Base-by-base conservation (phyloP, 2,329 filamentous ascomycete species). In the Xylaria sp. region DNA sequence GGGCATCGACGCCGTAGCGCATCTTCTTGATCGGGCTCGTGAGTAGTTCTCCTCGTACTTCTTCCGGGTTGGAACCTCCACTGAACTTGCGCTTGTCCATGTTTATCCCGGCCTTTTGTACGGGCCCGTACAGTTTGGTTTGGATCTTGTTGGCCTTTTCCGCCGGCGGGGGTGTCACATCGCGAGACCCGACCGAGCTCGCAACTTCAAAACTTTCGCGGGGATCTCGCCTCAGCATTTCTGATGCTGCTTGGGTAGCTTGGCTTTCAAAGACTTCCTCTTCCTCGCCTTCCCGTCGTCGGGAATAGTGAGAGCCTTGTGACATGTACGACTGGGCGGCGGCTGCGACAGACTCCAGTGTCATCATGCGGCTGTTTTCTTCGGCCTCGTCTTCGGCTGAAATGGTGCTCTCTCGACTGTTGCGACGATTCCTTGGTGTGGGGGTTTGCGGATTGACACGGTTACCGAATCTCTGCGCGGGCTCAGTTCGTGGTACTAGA, bases 371-470 rank as follows among this genome's bases (percentile, higher is more conserved):
- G 0, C 85, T 85, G 28, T 88, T 80, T 74, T 88, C 86, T 73
- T 85, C 88, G 59, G 86, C 87, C 66, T 89, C 86, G 51, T 86
- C 69, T 58, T 71, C 86, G 23, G 88, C 90, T 0, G 93, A 96
- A 58, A 96, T 94, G 1, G 93, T 97, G 81, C 92, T 95, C 79
- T 97, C 93, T 68, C 93, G 89, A 79, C 93, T 94, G 79, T 90
- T 89, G 61, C 88, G 88, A 44, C 87, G 85, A 58, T 83, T 82
- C 23, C 83, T 81, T 42, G 78, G 76, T 59, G 77, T 78, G 1
- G 85, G 83, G 0, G 84, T 85, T n/a, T 81, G 82, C 6, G 83
- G 81, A 2, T 80, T 76, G 65, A 81, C 81, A n/a, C 82, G 81
- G 58, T 76, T 78, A 10, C 67, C 67, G 62, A 67, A 71, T 66